These are phyloP conservation scores for Marasmius tenuissimus DNA, from an alignment of 1,284 basidiomycete species.

Conservation along the genomic window DNA sequence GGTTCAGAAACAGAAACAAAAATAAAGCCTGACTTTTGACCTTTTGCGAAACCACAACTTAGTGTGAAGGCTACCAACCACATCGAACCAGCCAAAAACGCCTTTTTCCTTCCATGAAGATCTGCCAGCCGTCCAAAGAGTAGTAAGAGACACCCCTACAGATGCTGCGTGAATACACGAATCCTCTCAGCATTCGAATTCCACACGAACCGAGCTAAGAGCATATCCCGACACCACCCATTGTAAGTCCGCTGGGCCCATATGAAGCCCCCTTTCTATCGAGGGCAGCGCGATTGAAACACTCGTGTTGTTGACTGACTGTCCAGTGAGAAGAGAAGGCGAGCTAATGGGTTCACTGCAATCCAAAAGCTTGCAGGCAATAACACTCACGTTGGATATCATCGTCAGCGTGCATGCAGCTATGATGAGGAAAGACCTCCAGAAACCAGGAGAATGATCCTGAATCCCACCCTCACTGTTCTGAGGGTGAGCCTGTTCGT, in stretches of 20 bases:
- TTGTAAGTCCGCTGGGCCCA: slow-evolving; percentile 45
- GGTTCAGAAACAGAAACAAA: background rate
- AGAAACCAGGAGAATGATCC: no score
- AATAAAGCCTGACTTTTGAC: background rate
- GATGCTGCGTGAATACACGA: background rate
- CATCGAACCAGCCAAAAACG: slow-evolving; percentile 48
- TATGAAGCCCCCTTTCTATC: slow-evolving; percentile 48
- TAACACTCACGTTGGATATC: no score
- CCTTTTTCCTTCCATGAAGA: slow-evolving; percentile 52
- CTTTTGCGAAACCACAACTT: slow-evolving; percentile 37
- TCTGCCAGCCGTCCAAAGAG: slow-evolving; percentile 61
- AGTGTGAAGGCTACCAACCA: slow-evolving; percentile 37
- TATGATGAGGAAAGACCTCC: no score
- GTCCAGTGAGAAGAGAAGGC: background rate
- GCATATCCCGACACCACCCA: slow-evolving; percentile 63
- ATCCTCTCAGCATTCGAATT: slow-evolving; percentile 5
- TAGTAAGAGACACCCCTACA: slow-evolving; percentile 59
- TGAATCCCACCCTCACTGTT: no score
- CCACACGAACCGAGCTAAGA: slow-evolving; percentile 37
- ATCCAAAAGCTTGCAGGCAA: background rate
- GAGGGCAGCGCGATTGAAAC: slow-evolving; percentile 52
- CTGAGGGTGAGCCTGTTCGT: no score
- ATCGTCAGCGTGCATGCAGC: no score
- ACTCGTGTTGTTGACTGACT: slow-evolving; percentile 33
- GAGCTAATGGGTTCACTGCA: background rate